A percentile compares a stretch with the other conserved stretches of the same genome.
These are phyloP conservation scores for Orbilia ellipsospora DNA, from an alignment of 2,329 filamentous ascomycete species.

Conservation along the genomic window DNA sequence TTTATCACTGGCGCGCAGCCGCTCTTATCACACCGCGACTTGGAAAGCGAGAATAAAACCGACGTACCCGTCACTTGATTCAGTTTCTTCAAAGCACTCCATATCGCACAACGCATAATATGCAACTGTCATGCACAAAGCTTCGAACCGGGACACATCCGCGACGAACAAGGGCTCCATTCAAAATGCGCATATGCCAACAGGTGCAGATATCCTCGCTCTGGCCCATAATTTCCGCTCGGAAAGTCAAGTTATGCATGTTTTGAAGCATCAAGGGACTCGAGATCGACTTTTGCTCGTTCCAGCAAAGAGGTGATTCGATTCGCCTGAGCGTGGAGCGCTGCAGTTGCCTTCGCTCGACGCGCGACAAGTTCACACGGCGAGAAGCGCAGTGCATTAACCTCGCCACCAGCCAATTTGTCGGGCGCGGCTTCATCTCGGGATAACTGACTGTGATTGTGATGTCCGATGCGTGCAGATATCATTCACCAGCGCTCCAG, in stretches of 20 bases:
- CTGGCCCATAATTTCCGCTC: slow-evolving; percentile 41
- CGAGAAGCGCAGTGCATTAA: slow-evolving; percentile 34
- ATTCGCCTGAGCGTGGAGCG: slow-evolving; percentile 34
- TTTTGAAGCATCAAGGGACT: slow-evolving; percentile 7
- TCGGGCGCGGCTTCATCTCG: slow-evolving; percentile 49
- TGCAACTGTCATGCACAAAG: slow-evolving; percentile 49
- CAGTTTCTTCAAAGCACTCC: slow-evolving; percentile 15
- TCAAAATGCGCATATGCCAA: slow-evolving; percentile 17
- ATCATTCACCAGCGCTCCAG: slow-evolving; percentile 43
- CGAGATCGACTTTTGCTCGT: slow-evolving; percentile 19
- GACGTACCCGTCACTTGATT: slow-evolving; percentile 18
- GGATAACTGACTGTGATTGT: slow-evolving; percentile 51
- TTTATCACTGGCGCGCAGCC: slow-evolving; percentile 55
- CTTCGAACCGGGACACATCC: slow-evolving; percentile 52
- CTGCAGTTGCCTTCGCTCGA: slow-evolving; percentile 32
- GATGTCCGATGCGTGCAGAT: slow-evolving; percentile 40
- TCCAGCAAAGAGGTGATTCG: slow-evolving; percentile 16
- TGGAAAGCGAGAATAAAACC: slow-evolving; percentile 33
- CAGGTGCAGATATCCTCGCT: slow-evolving; percentile 27
- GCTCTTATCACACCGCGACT: slow-evolving; percentile 53
- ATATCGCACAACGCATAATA: slow-evolving; percentile 51
- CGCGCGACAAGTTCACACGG: slow-evolving; percentile 37
- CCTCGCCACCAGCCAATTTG: slow-evolving; percentile 21
- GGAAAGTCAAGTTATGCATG: slow-evolving; percentile 37
- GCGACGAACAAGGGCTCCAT: slow-evolving; percentile 41